These are phyloP conservation scores for Solanum pennellii DNA, from an alignment of 257 asterid genomes.

Conservation along the genomic window DNA sequence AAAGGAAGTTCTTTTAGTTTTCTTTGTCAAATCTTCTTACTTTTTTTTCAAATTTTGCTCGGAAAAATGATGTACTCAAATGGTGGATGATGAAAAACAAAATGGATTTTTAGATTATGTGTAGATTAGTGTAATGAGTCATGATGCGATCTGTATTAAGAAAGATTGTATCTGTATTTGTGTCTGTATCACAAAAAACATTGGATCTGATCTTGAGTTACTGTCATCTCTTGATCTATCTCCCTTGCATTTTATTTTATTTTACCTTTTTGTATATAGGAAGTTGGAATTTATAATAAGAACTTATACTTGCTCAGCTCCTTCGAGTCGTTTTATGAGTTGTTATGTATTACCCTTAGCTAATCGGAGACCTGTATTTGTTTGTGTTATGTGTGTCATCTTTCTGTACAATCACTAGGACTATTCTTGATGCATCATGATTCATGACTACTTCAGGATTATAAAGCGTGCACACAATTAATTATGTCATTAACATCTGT, in stretches of 20 bases:
- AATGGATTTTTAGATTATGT: not conserved
- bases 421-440: not conserved
- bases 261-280: not conserved
- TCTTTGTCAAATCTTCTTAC: not conserved
- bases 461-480: not conserved
- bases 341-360: not conserved
- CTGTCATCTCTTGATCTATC: not conserved
- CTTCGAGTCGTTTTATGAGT: not conserved
- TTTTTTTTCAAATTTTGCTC: not conserved
- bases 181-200: not conserved
- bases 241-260: not conserved
- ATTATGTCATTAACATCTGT: not conserved
- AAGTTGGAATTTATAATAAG: not conserved
- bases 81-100: not conserved
- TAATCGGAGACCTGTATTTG: not conserved
- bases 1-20: not conserved
- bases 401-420: not conserved
- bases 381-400: not conserved
- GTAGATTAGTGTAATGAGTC: conserved; percentile 2
- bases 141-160: conserved; percentile 4
- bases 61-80: not conserved
- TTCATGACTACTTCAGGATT: not conserved
- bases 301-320: not conserved
- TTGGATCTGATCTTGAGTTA: conserved; percentile 1
- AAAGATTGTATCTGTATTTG: conserved; percentile 3